phyloP scores from a whole-genome alignment of 2,329 filamentous ascomycete genomes.

The Biscogniauxia marginata region DNA sequence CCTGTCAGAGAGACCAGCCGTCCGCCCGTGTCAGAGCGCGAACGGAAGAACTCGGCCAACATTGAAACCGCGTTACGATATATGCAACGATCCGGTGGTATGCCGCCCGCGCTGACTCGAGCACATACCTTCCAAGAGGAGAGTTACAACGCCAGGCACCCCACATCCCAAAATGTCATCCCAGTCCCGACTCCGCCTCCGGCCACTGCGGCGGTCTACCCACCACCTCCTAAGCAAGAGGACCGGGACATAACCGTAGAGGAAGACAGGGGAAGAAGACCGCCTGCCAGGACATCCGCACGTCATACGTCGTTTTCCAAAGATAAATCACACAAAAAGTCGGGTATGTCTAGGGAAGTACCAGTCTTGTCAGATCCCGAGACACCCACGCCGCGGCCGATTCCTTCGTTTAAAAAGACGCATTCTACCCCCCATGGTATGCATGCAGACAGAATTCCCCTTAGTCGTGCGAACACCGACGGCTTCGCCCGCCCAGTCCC shows the following conservation, averaged over 20 bases:
- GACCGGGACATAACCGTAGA: constrained; percentile 18
- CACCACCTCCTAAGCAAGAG: constrained; percentile 22
- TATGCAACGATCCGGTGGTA: constrained; percentile 27
- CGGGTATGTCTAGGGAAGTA: constrained; percentile 19
- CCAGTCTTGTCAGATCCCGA: constrained; percentile 22
- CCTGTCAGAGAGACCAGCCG: constrained; percentile 6
- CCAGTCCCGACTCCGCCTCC: constrained; percentile 34
- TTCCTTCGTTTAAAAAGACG: constrained; percentile 23
- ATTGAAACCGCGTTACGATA: constrained; percentile 30
- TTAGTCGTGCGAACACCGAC: constrained; percentile 26
- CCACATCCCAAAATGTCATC: constrained; percentile 12
- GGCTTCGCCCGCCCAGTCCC: constrained; percentile 22
- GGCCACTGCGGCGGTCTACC: constrained; percentile 19
- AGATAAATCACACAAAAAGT: constrained; percentile 32
- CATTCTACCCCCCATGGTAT: constrained; percentile 16
- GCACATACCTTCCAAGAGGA: constrained; percentile 26
- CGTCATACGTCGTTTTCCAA: constrained; percentile 31
- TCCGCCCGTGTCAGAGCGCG: constrained; percentile 15
- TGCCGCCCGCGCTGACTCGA: constrained; percentile 15
- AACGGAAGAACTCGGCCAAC: constrained; percentile 27
- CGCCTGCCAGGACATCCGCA: constrained; percentile 20
- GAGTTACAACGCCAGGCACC: constrained; percentile 10
- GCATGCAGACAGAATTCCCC: constrained; percentile 10
- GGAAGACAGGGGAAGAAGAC: constrained; percentile 25
- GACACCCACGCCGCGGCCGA: constrained; percentile 7